phyloP scores from a whole-genome alignment of 371 early-diverging fungal genomes.

The Mortierella sp. region DNA sequence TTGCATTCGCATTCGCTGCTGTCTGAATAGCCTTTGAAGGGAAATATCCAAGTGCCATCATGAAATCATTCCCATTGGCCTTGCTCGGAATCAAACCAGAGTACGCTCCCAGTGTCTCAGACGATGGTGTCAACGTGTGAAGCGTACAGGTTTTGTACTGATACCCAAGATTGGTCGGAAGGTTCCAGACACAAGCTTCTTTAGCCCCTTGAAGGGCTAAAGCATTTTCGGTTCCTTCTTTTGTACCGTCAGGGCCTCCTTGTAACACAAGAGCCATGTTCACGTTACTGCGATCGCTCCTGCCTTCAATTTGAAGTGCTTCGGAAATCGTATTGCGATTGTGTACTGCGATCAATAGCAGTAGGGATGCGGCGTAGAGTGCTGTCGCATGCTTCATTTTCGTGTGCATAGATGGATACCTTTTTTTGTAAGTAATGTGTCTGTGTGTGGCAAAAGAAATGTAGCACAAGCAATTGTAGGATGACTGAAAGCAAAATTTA shows the following conservation, averaged over 20 bases:
- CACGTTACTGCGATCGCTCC: conserved; percentile 6
- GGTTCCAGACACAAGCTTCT: conserved; percentile 25
- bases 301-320: not conserved
- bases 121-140: conserved; percentile 25
- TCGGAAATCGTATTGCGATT: not conserved
- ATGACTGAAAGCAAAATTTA: too few species aligned
- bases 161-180: conserved; percentile 23
- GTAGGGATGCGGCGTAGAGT: not conserved
- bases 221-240: conserved; percentile 51
- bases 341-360: not conserved
- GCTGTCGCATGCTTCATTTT: not conserved
- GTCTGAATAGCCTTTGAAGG: conserved; percentile 51
- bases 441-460: too few species aligned
- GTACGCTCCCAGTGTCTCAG: conserved; percentile 44
- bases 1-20: conserved; percentile 28
- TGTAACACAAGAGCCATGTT: conserved; percentile 47
- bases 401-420: too few species aligned
- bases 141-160: conserved; percentile 36
- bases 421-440: too few species aligned
- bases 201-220: conserved; percentile 46
- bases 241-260: conserved; percentile 49
- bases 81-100: conserved; percentile 31
- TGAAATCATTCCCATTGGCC: conserved; percentile 44
- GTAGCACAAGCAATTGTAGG: too few species aligned
- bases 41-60: conserved; percentile 48